Evolutionary conservation across 2,329 filamentous ascomycete species (phyloP).

Genomic region (Herpotrichia juniperi): DNA sequence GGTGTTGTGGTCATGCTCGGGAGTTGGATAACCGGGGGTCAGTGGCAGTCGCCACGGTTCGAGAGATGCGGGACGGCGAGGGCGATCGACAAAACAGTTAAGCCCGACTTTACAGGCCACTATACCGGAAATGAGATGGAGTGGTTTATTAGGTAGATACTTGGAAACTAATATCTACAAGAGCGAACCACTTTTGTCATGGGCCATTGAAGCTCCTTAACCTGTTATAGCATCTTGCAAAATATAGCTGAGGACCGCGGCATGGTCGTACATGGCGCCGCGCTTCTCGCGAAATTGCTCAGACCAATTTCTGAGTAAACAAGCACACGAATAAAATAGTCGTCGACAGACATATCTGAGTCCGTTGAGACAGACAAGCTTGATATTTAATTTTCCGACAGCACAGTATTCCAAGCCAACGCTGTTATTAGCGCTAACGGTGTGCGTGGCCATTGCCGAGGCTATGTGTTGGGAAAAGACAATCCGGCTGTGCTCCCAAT

Average conservation of each 20-base stretch:
- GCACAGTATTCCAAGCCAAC: slow-evolving; percentile 26
- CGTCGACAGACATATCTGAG: background rate
- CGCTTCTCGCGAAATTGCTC: slow-evolving; percentile 14
- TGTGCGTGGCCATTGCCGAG: slow-evolving; percentile 13
- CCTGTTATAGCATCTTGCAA: too few relatives aligned
- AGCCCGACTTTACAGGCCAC: too few relatives aligned
- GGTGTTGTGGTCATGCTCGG: too few relatives aligned
- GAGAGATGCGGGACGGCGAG: too few relatives aligned
- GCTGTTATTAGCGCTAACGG: slow-evolving; percentile 42
- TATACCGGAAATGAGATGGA: too few relatives aligned
- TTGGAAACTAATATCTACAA: too few relatives aligned
- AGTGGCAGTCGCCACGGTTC: too few relatives aligned
- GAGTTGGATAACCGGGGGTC: too few relatives aligned
- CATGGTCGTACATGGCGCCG: slow-evolving; percentile 17
- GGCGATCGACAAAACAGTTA: too few relatives aligned
- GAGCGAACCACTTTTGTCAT: too few relatives aligned
- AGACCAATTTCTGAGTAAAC: slow-evolving; percentile 8
- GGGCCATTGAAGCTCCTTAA: too few relatives aligned
- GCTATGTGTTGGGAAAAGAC: slow-evolving; percentile 14
- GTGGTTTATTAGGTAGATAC: too few relatives aligned
- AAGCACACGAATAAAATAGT: slow-evolving; percentile 12
- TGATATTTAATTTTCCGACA: slow-evolving; percentile 51
- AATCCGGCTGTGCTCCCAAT: slow-evolving; percentile 11
- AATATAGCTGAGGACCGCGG: slow-evolving; percentile 15
- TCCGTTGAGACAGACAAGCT: slow-evolving; percentile 14